Conservation (phyloP, 2,329 filamentous ascomycete species). For the Diaporthe velutina region DNA sequence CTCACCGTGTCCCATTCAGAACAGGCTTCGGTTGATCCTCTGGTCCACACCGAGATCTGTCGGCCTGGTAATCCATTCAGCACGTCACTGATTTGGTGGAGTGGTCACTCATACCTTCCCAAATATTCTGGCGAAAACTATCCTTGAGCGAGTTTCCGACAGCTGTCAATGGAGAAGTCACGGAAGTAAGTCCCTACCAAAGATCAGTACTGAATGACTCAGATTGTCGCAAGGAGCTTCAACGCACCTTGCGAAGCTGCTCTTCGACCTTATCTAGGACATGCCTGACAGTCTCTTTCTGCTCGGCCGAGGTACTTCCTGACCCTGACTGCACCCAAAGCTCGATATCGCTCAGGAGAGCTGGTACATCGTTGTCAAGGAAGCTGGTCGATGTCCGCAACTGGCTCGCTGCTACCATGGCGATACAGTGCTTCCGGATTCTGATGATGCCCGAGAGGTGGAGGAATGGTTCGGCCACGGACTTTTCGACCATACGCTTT, state of each 20-base stretch:
- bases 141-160: background rate
- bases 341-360: background rate
- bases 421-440: background rate
- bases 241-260: background rate
- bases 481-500: background rate
- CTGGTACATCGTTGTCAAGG: background rate
- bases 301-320: background rate
- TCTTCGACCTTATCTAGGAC: background rate
- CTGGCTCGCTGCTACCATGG: background rate
- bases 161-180: background rate
- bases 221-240: rapidly evolving
- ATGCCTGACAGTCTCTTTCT: background rate
- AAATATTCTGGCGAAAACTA: background rate
- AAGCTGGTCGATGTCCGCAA: background rate
- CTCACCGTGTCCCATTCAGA: background rate
- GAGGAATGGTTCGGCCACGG: background rate
- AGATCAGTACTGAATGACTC: background rate
- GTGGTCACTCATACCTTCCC: background rate
- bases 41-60: background rate
- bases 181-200: background rate
- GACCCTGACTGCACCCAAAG: conserved; percentile 8
- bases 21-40: background rate
- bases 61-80: background rate
- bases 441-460: background rate
- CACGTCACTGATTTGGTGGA: too few relatives aligned